A percentile compares a stretch with the other conserved stretches of the same genome.
Evolutionary conservation across 805 yeast genomes (phyloP).

Genomic region (Metschnikowia lochheadii): DNA sequence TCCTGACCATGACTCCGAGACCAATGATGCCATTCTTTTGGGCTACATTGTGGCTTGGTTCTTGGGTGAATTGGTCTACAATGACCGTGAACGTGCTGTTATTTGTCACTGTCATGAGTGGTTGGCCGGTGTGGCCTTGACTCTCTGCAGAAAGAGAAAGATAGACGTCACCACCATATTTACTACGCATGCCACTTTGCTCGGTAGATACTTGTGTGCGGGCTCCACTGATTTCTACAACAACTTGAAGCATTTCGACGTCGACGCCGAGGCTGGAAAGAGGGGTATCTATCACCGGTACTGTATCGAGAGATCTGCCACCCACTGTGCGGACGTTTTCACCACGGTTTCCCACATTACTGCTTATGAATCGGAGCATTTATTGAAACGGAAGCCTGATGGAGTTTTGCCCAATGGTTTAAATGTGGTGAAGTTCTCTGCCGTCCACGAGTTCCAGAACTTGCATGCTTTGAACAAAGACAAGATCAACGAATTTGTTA

Average conservation of each 20-base stretch:
- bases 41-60: slow-evolving; percentile 98
- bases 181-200: slow-evolving; percentile 94
- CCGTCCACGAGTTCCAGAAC: slow-evolving; percentile 97
- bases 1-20: slow-evolving; percentile 82
- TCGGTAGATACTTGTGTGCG: slow-evolving; percentile 94
- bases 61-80: slow-evolving; percentile 84
- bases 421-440: slow-evolving; percentile 92
- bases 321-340: slow-evolving; percentile 93
- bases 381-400: slow-evolving; percentile 92
- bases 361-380: slow-evolving; percentile 91
- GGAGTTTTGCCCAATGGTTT: slow-evolving; percentile 97
- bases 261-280: slow-evolving; percentile 96
- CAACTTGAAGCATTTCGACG: slow-evolving; percentile 83
- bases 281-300: slow-evolving; percentile 96
- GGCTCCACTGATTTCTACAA: slow-evolving; percentile 96
- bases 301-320: slow-evolving; percentile 94
- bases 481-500: slow-evolving; percentile 87
- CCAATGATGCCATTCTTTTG: slow-evolving; percentile 86
- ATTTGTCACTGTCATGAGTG: slow-evolving; percentile 96
- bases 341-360: slow-evolving; percentile 97
- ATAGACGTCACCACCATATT: slow-evolving; percentile 93
- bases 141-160: slow-evolving; percentile 84
- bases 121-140: slow-evolving; percentile 95
- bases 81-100: slow-evolving; percentile 82
- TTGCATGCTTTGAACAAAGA: slow-evolving; percentile 89